Percentiles rank a stretch among this genome's conserved stretches.
Conservation (phyloP, 2,329 filamentous ascomycete genomes). For the Colletotrichum sp. region DNA sequence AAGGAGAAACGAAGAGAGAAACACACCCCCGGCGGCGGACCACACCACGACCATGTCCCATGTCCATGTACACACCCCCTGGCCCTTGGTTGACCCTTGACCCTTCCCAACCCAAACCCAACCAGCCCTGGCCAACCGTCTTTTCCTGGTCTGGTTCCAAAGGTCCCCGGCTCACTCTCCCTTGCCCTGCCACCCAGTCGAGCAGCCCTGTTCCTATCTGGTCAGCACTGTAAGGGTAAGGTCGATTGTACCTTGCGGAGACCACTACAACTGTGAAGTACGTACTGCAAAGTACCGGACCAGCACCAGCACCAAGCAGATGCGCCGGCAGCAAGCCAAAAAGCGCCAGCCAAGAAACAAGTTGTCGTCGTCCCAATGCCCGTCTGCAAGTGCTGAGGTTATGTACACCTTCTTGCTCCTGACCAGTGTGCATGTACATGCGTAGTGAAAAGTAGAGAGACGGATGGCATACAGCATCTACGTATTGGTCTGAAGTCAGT, state of each 20-base stretch:
- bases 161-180: conserved; percentile 14
- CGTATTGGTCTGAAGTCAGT: not conserved
- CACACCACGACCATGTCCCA: not conserved
- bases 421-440: not conserved
- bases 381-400: not conserved
- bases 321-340: not conserved
- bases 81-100: conserved; percentile 3
- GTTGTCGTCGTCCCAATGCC: not conserved
- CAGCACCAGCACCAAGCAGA: not conserved
- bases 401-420: not conserved
- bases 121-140: conserved; percentile 8
- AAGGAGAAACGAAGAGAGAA: not conserved
- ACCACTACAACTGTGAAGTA: not conserved
- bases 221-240: not conserved
- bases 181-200: conserved; percentile 17
- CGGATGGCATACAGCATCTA: not conserved
- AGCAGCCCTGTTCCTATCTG: not conserved
- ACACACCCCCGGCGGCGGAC: not conserved
- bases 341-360: conserved; percentile 1
- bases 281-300: conserved; percentile 2
- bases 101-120: conserved; percentile 8
- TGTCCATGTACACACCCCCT: not conserved
- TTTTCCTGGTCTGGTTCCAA: conserved; percentile 8
- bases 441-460: not conserved
- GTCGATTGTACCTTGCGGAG: not conserved